A percentile compares a stretch with the other conserved stretches of the same genome.
Evolutionary conservation across 371 early-diverging fungal species (phyloP).

Genomic region (Funneliformis caledonium): DNA sequence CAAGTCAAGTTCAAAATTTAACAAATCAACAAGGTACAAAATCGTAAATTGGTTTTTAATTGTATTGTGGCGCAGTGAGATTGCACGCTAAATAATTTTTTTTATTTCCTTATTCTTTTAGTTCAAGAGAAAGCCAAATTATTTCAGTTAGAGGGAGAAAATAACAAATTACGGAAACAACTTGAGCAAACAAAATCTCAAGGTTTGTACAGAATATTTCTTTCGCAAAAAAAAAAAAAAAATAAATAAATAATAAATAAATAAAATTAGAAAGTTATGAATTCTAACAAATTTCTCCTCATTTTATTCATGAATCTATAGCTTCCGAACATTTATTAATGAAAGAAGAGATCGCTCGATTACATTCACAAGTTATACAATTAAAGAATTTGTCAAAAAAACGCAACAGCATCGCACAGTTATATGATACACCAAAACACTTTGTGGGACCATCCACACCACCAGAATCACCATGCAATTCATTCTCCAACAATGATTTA

Average conservation of each 20-base stretch:
- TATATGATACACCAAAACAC: neutral
- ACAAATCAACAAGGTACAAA: slow-evolving; percentile 25
- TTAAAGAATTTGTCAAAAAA: neutral
- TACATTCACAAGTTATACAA: neutral
- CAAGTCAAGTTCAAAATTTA: slow-evolving; percentile 30
- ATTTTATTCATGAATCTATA: neutral
- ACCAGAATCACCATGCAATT: slow-evolving; percentile 33
- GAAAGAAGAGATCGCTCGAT: slow-evolving; percentile 28
- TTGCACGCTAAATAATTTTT: neutral
- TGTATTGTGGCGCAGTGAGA: neutral
- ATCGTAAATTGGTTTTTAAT: neutral
- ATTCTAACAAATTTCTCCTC: neutral
- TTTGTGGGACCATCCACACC: neutral
- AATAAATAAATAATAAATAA: neutral
- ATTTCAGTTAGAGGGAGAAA: slow-evolving; percentile 25
- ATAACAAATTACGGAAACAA: slow-evolving; percentile 29
- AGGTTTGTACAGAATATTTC: neutral
- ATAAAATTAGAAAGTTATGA: neutral
- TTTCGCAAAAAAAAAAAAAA: neutral
- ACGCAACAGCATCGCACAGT: neutral
- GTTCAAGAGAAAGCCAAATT: slow-evolving; percentile 31
- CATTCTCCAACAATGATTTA: slow-evolving; percentile 1
- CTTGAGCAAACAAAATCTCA: slow-evolving; percentile 18
- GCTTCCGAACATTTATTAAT: slow-evolving; percentile 7
- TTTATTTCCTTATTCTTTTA: neutral